Evolutionary conservation across 23 red algal genomes (phyloP).

Genomic region (Gracilaria vermiculophylla): DNA sequence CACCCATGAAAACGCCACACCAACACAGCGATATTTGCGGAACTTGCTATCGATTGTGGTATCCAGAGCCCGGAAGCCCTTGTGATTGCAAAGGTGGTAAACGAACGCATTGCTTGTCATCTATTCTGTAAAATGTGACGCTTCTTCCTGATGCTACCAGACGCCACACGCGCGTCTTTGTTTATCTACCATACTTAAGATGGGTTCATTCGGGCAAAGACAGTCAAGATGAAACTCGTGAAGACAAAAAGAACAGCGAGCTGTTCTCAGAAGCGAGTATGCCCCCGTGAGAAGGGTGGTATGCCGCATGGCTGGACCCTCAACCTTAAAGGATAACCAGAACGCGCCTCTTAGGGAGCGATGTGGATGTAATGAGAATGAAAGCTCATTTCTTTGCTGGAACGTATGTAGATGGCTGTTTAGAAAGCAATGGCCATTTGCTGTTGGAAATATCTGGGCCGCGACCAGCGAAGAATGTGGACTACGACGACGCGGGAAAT

Average conservation of each 20-base stretch:
- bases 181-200: conserved; percentile 6
- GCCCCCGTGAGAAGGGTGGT: conserved; percentile 23
- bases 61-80: not conserved
- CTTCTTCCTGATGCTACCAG: not conserved
- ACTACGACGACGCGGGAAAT: conserved; percentile 12
- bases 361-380: not conserved
- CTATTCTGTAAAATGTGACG: not conserved
- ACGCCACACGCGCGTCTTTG: conserved; percentile 11
- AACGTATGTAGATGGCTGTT: conserved; percentile 2
- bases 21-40: not conserved
- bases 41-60: not conserved
- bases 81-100: not conserved
- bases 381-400: conserved; percentile 15
- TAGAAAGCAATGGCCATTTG: conserved; percentile 10
- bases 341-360: not conserved
- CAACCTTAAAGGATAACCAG: not conserved
- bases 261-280: conserved; percentile 19
- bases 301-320: conserved; percentile 23
- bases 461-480: not conserved
- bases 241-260: not conserved
- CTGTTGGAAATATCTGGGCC: not conserved
- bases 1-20: not conserved
- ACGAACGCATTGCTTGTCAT: not conserved
- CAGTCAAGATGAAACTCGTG: not conserved
- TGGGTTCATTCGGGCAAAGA: not conserved